Conservation (phyloP, 176 grass and related monocot genomes). For the Raddia distichophylla region DNA sequence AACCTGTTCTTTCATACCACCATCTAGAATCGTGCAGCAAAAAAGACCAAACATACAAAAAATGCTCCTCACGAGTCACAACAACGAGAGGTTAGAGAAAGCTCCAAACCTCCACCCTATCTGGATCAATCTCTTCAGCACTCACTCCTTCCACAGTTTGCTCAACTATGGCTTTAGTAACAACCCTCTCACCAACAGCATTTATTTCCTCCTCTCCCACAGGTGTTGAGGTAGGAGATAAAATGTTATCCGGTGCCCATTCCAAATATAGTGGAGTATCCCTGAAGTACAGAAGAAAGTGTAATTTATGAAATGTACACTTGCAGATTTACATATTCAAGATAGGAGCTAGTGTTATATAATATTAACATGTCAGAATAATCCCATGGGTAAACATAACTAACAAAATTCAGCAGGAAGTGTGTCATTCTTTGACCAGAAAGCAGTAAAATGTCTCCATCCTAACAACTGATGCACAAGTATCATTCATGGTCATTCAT, state of each 20-base stretch:
- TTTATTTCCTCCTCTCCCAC: slow-evolving; percentile 64
- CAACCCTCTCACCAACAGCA: slow-evolving; percentile 60
- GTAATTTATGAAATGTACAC: background rate
- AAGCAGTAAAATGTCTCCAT: slow-evolving; percentile 4
- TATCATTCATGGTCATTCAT: background rate
- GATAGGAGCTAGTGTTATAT: slow-evolving; percentile 11
- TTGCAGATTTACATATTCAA: slow-evolving; percentile 15
- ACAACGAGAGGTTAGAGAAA: slow-evolving; percentile 19
- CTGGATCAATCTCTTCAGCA: slow-evolving; percentile 90
- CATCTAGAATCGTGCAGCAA: background rate
- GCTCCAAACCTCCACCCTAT: slow-evolving; percentile 79
- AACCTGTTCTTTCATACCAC: background rate
- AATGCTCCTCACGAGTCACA: slow-evolving; percentile 23
- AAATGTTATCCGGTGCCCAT: slow-evolving; percentile 88
- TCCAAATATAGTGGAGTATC: slow-evolving; percentile 97
- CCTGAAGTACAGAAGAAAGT: slow-evolving; percentile 47
- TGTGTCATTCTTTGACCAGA: background rate
- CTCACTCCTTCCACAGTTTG: slow-evolving; percentile 84
- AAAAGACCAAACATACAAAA: slow-evolving; percentile 8
- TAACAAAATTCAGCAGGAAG: slow-evolving; percentile 20
- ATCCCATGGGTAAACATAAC: background rate
- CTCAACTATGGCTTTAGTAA: slow-evolving; percentile 78
- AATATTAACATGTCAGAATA: background rate
- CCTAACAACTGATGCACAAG: background rate
- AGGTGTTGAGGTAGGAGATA: slow-evolving; percentile 55